phyloP scores from a whole-genome alignment of 768 basidiomycete species.

The Tubosaeta sp. region DNA sequence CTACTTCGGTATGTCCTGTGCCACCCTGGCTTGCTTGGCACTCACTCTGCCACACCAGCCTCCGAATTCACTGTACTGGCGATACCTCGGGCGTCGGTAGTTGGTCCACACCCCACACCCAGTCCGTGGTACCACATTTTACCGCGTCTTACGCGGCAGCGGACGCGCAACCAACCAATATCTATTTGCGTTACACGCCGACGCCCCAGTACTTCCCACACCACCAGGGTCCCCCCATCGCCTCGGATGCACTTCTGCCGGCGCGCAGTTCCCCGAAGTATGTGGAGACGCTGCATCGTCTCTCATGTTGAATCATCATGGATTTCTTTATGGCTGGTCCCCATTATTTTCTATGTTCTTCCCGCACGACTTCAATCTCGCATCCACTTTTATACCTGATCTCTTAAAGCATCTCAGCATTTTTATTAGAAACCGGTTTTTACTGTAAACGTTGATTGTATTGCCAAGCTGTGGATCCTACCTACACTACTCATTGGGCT shows the following conservation, averaged over 20 bases:
- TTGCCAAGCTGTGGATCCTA: constrained; percentile 17
- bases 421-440: constrained; percentile 24
- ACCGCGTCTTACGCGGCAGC: constrained; percentile 1
- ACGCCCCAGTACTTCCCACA: constrained; percentile 7
- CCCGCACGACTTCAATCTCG: constrained; percentile 8
- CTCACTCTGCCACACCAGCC: constrained; percentile 30
- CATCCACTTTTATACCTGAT: constrained; percentile 24
- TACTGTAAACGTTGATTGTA: constrained; percentile 26
- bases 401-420: constrained; percentile 19
- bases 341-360: background rate
- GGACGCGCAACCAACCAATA: background rate
- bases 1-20: constrained; percentile 35
- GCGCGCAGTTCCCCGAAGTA: constrained; percentile 2
- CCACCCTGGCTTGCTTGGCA: background rate
- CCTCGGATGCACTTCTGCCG: constrained; percentile 5
- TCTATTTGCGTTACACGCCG: constrained; percentile 1
- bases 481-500: constrained; percentile 20
- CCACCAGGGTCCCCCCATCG: constrained; percentile 2
- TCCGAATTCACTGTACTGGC: constrained; percentile 42
- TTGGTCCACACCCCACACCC: background rate
- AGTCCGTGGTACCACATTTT: constrained; percentile 6
- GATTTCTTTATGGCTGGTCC: constrained; percentile 19
- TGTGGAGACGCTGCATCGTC: constrained; percentile 1
- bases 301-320: constrained; percentile 9
- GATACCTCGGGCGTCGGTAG: constrained; percentile 45